Evolutionary conservation across 805 yeast species (phyloP).

Genomic region (Zygotorulaspora chibaensis): DNA sequence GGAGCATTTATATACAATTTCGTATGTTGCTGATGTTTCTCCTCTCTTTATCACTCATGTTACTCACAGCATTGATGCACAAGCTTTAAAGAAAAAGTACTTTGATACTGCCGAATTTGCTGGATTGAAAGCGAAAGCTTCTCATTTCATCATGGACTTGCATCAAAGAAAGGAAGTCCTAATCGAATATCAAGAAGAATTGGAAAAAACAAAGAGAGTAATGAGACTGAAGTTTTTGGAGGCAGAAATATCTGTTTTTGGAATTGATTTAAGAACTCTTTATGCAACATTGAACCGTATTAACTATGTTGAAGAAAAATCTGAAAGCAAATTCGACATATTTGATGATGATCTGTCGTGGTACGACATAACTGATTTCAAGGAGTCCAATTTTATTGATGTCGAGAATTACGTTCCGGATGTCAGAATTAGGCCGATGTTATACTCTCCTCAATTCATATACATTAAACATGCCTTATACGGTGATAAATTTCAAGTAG

Average conservation of each 20-base stretch:
- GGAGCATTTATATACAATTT: conserved; percentile 67
- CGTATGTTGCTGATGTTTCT: conserved; percentile 67
- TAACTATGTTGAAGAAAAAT: conserved; percentile 17
- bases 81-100: conserved; percentile 14
- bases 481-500: conserved; percentile 40
- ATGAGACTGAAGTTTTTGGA: conserved; percentile 58
- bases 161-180: conserved; percentile 57
- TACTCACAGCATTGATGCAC: conserved; percentile 45
- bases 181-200: conserved; percentile 42
- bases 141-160: conserved; percentile 54
- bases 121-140: conserved; percentile 66
- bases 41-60: conserved; percentile 75
- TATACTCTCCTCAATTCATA: conserved; percentile 64
- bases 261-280: conserved; percentile 59
- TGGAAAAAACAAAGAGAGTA: conserved; percentile 44
- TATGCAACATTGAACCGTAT: conserved; percentile 42
- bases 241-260: conserved; percentile 55
- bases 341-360: conserved; percentile 56
- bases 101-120: conserved; percentile 43
- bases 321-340: conserved; percentile 29
- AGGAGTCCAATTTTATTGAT: conserved; percentile 49
- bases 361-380: conserved; percentile 60
- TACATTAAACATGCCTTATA: conserved; percentile 62
- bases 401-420: conserved; percentile 36
- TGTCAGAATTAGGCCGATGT: conserved; percentile 54